A percentile compares a stretch with the other conserved stretches of the same genome.
These are phyloP conservation scores for Paecilomyces dactylethromorphus DNA, from an alignment of 2,329 filamentous ascomycete species.

Conservation along the genomic window DNA sequence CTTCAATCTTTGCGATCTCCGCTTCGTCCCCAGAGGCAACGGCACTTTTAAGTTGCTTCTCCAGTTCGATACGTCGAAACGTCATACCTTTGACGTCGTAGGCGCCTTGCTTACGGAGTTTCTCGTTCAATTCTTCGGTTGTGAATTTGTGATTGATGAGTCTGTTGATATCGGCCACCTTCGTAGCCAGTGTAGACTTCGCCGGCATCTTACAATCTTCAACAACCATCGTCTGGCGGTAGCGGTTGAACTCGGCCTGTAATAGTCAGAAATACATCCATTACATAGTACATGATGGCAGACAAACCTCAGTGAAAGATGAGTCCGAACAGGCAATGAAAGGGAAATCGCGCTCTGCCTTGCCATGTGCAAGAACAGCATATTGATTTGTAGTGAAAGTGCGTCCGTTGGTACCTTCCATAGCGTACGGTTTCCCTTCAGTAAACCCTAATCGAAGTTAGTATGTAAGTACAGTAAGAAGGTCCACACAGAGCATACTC, in stretches of 20 bases:
- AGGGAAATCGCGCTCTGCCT: slow-evolving; percentile 75
- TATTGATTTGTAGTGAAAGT: slow-evolving; percentile 81
- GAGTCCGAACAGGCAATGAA: slow-evolving; percentile 88
- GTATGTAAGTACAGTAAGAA: slow-evolving; percentile 17
- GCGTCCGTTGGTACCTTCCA: slow-evolving; percentile 67
- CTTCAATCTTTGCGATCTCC: slow-evolving; percentile 42
- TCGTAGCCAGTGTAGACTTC: slow-evolving; percentile 60
- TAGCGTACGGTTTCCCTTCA: slow-evolving; percentile 73
- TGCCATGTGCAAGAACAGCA: slow-evolving; percentile 72
- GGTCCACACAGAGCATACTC: slow-evolving; percentile 44
- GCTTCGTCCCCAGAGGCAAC: slow-evolving; percentile 57
- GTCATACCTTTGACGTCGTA: slow-evolving; percentile 61
- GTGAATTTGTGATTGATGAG: slow-evolving; percentile 77
- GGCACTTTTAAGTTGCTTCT: slow-evolving; percentile 61
- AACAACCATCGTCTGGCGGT: slow-evolving; percentile 65
- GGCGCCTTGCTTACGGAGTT: slow-evolving; percentile 64
- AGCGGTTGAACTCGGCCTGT: slow-evolving; percentile 73
- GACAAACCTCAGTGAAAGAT: slow-evolving; percentile 68
- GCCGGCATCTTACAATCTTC: slow-evolving; percentile 70
- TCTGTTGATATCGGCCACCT: slow-evolving; percentile 73
- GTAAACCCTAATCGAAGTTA: slow-evolving; percentile 58
- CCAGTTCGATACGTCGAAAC: slow-evolving; percentile 61
- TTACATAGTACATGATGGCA: neutral
- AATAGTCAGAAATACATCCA: neutral
- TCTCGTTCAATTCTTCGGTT: slow-evolving; percentile 72